These are phyloP conservation scores for Aspergillus fructus DNA, from an alignment of 2,329 filamentous ascomycete species.

Conservation along the genomic window DNA sequence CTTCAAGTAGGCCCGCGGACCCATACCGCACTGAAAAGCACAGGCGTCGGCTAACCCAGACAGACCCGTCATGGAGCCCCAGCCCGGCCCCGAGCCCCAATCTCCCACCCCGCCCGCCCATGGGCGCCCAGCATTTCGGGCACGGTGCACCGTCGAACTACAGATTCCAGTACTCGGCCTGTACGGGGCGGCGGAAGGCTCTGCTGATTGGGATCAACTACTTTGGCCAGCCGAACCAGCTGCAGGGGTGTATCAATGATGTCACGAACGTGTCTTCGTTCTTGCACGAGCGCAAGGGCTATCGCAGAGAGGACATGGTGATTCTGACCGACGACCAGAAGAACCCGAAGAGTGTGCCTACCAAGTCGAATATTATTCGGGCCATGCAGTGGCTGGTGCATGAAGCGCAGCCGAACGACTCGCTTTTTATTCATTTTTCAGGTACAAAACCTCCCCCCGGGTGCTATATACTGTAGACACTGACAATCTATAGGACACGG, in stretches of 20 bases:
- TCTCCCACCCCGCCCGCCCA: slow-evolving; percentile 66
- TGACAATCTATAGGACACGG: slow-evolving; percentile 59
- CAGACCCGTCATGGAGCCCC: slow-evolving; percentile 46
- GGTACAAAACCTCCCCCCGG: slow-evolving; percentile 50
- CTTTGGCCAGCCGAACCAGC: slow-evolving; percentile 83
- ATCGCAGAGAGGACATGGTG: slow-evolving; percentile 95
- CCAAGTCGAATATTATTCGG: slow-evolving; percentile 87
- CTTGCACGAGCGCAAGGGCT: slow-evolving; percentile 79
- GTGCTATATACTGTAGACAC: no score
- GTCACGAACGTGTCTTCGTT: slow-evolving; percentile 95
- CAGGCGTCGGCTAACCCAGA: not conserved
- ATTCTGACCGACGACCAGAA: slow-evolving; percentile 93
- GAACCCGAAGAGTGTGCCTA: slow-evolving; percentile 95
- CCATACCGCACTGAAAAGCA: not conserved
- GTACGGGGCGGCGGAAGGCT: slow-evolving; percentile 83
- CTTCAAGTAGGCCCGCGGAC: slow-evolving; percentile 12
- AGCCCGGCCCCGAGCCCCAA: slow-evolving; percentile 48
- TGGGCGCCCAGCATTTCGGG: slow-evolving; percentile 70
- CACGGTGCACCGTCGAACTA: slow-evolving; percentile 77
- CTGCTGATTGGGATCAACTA: slow-evolving; percentile 95
- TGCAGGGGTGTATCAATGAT: slow-evolving; percentile 93
- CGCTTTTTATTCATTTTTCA: slow-evolving; percentile 95
- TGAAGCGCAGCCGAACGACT: slow-evolving; percentile 87
- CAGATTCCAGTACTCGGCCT: slow-evolving; percentile 88
- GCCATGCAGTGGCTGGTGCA: slow-evolving; percentile 99